These are phyloP conservation scores for Diaporthe velutina DNA, from an alignment of 2,329 filamentous ascomycete genomes.

Conservation along the genomic window DNA sequence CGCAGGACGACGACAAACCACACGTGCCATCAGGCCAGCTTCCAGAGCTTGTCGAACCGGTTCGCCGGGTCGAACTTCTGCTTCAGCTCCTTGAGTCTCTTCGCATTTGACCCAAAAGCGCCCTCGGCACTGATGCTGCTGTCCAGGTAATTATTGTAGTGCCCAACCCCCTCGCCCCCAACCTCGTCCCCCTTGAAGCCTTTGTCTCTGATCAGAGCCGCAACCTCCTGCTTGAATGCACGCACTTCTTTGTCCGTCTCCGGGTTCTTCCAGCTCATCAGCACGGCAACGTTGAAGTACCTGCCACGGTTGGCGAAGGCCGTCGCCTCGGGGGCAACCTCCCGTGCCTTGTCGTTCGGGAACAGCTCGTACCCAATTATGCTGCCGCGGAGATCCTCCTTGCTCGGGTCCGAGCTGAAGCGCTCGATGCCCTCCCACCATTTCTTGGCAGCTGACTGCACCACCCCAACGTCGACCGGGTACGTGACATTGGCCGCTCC, in stretches of 20 bases:
- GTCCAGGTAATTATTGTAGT: constrained; percentile 49
- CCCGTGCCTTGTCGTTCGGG: constrained; percentile 54
- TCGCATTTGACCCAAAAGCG: constrained; percentile 49
- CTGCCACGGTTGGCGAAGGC: constrained; percentile 60
- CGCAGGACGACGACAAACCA: background rate
- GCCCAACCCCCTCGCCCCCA: constrained; percentile 42
- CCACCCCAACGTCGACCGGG: constrained; percentile 52
- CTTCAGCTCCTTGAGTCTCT: constrained; percentile 50
- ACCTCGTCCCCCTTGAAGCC: constrained; percentile 43
- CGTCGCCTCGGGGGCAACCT: constrained; percentile 52
- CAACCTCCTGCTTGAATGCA: constrained; percentile 53
- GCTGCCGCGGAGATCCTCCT: constrained; percentile 45
- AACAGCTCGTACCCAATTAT: constrained; percentile 57
- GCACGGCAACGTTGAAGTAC: constrained; percentile 58
- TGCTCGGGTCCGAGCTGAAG: constrained; percentile 52
- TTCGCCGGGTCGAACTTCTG: constrained; percentile 50
- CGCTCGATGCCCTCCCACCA: constrained; percentile 47
- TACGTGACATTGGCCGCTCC: constrained; percentile 60
- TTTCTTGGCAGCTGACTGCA: constrained; percentile 47
- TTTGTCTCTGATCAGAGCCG: constrained; percentile 43
- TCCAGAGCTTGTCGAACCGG: constrained; percentile 50
- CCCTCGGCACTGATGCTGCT: constrained; percentile 44
- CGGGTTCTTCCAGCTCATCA: constrained; percentile 55
- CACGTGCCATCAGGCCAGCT: background rate
- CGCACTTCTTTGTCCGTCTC: constrained; percentile 53